phyloP scores from a whole-genome alignment of 148 eudicot genomes.

The Amaranthus cruentus region DNA sequence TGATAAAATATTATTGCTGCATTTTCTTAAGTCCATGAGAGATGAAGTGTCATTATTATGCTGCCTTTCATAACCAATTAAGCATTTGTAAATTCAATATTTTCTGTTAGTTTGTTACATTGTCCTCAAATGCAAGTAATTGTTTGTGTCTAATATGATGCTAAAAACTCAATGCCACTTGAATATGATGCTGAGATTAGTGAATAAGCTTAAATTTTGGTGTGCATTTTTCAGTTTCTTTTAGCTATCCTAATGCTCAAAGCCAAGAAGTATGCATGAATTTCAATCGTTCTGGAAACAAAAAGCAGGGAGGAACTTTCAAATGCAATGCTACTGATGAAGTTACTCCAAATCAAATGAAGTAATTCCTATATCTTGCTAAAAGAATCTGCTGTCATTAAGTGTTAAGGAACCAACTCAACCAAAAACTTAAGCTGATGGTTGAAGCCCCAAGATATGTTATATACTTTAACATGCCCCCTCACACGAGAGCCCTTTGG shows the following conservation, averaged over 20 bases:
- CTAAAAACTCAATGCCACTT: background rate
- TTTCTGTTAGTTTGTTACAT: background rate
- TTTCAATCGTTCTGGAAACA: slow-evolving; percentile 67
- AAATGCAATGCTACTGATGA: slow-evolving; percentile 59
- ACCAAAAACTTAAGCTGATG: no score
- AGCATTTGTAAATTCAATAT: background rate
- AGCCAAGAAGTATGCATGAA: slow-evolving; percentile 89
- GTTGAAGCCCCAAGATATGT: no score
- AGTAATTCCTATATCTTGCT: slow-evolving; percentile 33
- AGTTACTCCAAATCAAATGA: slow-evolving; percentile 88
- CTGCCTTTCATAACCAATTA: background rate
- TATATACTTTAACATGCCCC: no score
- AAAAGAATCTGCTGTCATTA: background rate
- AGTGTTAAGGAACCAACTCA: no score
- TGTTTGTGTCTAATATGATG: slow-evolving; percentile 4
- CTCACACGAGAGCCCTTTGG: no score
- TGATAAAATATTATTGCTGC: background rate
- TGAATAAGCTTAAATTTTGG: background rate
- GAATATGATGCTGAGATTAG: background rate
- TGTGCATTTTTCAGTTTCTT: slow-evolving; percentile 56
- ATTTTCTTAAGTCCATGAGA: background rate
- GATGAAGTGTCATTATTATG: background rate
- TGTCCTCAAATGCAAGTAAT: background rate
- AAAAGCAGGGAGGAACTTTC: slow-evolving; percentile 78
- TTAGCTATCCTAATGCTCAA: slow-evolving; percentile 66